phyloP scores from a whole-genome alignment of 2,329 filamentous ascomycete species.

The Aspergillus hiratsukae region DNA sequence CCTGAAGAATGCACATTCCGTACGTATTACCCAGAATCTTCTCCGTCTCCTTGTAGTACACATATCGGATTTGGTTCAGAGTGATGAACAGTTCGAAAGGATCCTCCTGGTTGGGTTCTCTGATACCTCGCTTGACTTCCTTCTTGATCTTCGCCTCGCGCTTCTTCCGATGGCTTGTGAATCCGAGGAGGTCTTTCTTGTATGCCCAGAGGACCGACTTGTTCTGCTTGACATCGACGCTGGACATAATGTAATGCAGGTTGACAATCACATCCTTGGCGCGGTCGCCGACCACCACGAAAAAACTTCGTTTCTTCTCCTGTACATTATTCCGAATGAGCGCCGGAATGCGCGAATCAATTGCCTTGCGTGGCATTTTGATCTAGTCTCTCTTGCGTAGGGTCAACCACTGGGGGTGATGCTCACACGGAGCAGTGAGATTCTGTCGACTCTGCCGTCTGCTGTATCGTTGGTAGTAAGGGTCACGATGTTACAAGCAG shows the following conservation, averaged over 20 bases:
- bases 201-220: constrained; percentile 98
- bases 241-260: constrained; percentile 88
- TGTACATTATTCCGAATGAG: constrained; percentile 85
- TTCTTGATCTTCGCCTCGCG: constrained; percentile 97
- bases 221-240: constrained; percentile 85
- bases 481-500: neutral
- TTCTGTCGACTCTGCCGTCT: neutral
- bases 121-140: constrained; percentile 89
- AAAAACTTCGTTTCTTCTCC: constrained; percentile 97
- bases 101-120: constrained; percentile 88
- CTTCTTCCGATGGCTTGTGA: constrained; percentile 96
- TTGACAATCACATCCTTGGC: constrained; percentile 97
- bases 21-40: constrained; percentile 98
- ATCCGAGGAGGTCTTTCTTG: constrained; percentile 93
- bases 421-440: neutral
- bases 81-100: constrained; percentile 97
- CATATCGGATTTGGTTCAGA: constrained; percentile 94
- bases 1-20: constrained; percentile 96
- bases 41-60: constrained; percentile 99
- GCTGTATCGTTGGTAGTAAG: neutral
- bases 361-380: constrained; percentile 48
- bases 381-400: neutral
- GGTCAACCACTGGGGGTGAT: neutral
- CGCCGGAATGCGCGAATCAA: constrained; percentile 84
- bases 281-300: constrained; percentile 90